Evolutionary conservation across 306 rosid genomes (phyloP).

Genomic region (Pyrus communis): DNA sequence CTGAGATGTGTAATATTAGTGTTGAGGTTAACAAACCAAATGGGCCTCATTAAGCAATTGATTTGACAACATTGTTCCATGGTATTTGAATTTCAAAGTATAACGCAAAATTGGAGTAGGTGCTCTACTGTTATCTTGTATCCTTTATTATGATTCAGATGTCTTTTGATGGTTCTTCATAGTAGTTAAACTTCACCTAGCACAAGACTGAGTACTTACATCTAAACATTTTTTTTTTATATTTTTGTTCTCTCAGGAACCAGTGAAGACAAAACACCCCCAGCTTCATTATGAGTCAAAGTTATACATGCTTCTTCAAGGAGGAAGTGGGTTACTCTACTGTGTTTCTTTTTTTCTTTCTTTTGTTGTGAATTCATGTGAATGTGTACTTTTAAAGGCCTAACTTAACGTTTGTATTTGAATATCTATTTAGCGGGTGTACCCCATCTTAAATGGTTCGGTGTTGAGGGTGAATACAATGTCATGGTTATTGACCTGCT

Average conservation of each 20-base stretch:
- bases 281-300: conserved; percentile 98
- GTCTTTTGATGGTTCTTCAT: neutral
- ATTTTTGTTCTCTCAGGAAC: conserved; percentile 50
- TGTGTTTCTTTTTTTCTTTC: neutral
- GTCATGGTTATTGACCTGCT: conserved; percentile 96
- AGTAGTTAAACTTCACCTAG: neutral
- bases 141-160: neutral
- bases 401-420: neutral
- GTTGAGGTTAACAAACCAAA: neutral
- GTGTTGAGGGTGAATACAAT: conserved; percentile 95
- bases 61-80: neutral
- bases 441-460: conserved; percentile 95
- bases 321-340: conserved; percentile 70
- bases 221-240: neutral
- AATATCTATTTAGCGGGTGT: conserved; percentile 63
- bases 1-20: too few species aligned
- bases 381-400: neutral
- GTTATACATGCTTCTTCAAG: conserved; percentile 93
- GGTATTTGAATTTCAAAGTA: neutral
- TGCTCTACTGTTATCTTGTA: neutral
- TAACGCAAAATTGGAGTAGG: neutral
- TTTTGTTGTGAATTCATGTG: neutral
- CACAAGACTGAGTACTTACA: neutral
- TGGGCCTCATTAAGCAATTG: neutral
- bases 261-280: conserved; percentile 93